Evolutionary conservation across 352 stramenopile species (phyloP).

Genomic region (Phytophthora pistaciae): DNA sequence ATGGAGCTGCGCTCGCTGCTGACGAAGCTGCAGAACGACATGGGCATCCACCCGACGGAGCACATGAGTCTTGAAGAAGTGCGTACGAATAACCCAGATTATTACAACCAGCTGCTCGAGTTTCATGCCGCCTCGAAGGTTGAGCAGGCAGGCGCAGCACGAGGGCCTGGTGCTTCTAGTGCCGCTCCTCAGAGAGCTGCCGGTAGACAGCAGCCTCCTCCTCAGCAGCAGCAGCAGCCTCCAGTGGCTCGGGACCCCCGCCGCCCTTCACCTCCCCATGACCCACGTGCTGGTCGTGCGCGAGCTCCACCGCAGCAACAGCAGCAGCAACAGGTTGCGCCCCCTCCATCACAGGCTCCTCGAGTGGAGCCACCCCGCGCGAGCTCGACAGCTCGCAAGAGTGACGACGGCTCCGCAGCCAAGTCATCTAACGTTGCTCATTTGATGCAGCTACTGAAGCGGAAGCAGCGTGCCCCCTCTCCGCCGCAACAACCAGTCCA

Average conservation of each 20-base stretch:
- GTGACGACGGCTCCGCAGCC: conserved; percentile 24
- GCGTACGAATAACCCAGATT: conserved; percentile 84
- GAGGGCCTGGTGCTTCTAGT: conserved; percentile 10
- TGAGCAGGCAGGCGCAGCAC: conserved; percentile 17
- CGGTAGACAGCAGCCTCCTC: conserved; percentile 12
- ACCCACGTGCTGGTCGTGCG: conserved; percentile 28
- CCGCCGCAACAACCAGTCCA: conserved; percentile 36
- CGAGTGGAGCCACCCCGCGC: conserved; percentile 25
- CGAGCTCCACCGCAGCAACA: conserved; percentile 3
- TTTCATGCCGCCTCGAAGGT: conserved; percentile 60
- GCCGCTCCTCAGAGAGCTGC: conserved; percentile 18
- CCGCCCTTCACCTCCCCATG: conserved; percentile 40
- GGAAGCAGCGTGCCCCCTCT: conserved; percentile 56
- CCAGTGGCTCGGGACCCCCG: conserved; percentile 37
- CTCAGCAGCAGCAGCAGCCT: conserved; percentile 14
- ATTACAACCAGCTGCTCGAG: conserved; percentile 84
- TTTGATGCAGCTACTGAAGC: conserved; percentile 86
- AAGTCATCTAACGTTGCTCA: conserved; percentile 84
- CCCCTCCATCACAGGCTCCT: conserved; percentile 26
- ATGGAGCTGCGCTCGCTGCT: conserved; percentile 84
- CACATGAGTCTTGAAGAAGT: conserved; percentile 90
- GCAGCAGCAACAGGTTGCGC: conserved; percentile 3
- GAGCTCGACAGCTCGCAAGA: conserved; percentile 23
- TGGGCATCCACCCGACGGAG: conserved; percentile 87
- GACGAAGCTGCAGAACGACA: conserved; percentile 89